Conservation (phyloP, 768 basidiomycete genomes). For the Boletus sensibilis region DNA sequence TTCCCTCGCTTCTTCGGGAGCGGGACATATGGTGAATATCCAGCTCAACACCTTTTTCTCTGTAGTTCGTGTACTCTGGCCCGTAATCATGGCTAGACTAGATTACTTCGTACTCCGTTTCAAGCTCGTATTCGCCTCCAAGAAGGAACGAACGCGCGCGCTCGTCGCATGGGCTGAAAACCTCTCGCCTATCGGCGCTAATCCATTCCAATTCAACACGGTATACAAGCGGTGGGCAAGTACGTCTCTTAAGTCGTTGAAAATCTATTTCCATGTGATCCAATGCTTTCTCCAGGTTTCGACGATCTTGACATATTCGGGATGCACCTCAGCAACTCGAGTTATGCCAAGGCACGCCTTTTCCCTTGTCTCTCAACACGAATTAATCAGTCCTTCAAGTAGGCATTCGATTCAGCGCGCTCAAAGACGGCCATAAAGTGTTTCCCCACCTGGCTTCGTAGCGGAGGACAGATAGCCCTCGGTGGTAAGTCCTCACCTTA, state of each 20-base stretch:
- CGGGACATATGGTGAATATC: background rate
- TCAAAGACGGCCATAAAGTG: conserved; percentile 46
- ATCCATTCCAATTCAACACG: conserved; percentile 50
- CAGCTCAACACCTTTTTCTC: background rate
- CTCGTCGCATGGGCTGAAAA: conserved; percentile 47
- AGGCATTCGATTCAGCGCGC: conserved; percentile 47
- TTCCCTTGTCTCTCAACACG: accelerated
- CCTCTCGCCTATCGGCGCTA: conserved; percentile 51
- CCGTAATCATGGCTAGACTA: conserved; percentile 39
- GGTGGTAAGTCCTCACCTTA: conserved; percentile 30
- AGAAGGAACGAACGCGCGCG: conserved; percentile 30
- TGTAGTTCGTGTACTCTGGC: conserved; percentile 54
- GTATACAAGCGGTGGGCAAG: conserved; percentile 54
- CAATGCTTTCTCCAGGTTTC: conserved; percentile 41
- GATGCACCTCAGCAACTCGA: conserved; percentile 81
- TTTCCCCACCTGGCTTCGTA: conserved; percentile 57
- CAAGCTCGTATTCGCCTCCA: conserved; percentile 39
- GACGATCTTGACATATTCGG: conserved; percentile 67
- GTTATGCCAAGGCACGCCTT: conserved; percentile 63
- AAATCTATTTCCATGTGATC: background rate
- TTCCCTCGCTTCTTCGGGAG: too few relatives aligned
- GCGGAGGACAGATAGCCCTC: conserved; percentile 62
- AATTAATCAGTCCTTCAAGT: conserved; percentile 6
- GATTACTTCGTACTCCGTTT: conserved; percentile 34
- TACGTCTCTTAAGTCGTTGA: conserved; percentile 23